Base-by-base conservation (phyloP, 345 rosid genomes). In the Noccaea caerulescens region DNA sequence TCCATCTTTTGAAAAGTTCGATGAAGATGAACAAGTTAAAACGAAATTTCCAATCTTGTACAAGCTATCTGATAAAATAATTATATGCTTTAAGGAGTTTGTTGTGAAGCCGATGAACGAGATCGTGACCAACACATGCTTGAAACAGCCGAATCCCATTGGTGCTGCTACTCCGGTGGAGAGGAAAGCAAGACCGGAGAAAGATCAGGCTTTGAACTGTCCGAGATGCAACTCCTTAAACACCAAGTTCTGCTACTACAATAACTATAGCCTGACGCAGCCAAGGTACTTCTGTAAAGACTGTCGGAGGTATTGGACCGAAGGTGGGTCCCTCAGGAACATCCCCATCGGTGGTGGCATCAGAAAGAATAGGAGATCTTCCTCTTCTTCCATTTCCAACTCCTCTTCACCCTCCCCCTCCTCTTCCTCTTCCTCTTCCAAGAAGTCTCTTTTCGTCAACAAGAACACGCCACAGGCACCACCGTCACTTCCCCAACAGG, bases 261-360 rank as follows among this genome's bases (percentile, higher is more conserved):
- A 92, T 75, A 93, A 93, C 76, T 90, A 93, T 54, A 93, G 88
- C 80, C 83, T 80, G 46, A 80, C 95, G 10, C 98, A 93, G 79
- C 98, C 98, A 3, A 81, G 97, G 60, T 85, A 93, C 80, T 84
- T 87, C 50, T 93, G 98, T 81, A 93, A 87, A 76, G 11, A 82
- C 67, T 90, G 98, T 52, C 82, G 90, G 76, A 85, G 99, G 82
- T 95, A 95, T 45, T 95, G 99, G 99, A 95, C 99, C 20, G 91
- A 87, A 77, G 99, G 99, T 30, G 99, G 99, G 1, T 92, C 99
- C 20, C 84, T 92, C 0, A 76, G 98, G 44, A 95, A 88, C 72
- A 95, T 95, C 64, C 99, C 99, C 18, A 89, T 95, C 13, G 99
- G 99, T 4, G 99, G 99, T 14, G 96, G 89, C 62, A 76, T 96